Percentiles rank a stretch among this genome's conserved stretches.
Evolutionary conservation across 768 basidiomycete genomes (phyloP).

Genomic region (Amanita molliuscula): DNA sequence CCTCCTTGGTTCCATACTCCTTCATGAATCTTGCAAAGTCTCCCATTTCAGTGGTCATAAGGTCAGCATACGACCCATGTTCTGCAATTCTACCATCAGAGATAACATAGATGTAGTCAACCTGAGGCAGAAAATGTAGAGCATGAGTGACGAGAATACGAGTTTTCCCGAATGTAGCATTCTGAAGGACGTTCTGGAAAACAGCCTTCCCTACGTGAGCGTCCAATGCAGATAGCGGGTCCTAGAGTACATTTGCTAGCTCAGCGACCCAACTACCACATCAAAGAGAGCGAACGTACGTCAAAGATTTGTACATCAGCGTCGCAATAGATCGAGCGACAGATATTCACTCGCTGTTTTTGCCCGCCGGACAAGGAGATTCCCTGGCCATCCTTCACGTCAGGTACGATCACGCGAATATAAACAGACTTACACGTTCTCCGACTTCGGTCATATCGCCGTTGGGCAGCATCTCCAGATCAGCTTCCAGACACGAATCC

Average conservation of each 20-base stretch:
- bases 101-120: slow-evolving; percentile 79
- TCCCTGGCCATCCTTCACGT: slow-evolving; percentile 31
- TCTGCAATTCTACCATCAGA: slow-evolving; percentile 72
- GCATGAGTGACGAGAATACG: slow-evolving; percentile 88
- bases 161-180: slow-evolving; percentile 57
- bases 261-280: neutral
- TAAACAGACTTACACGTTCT: slow-evolving; percentile 35
- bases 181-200: slow-evolving; percentile 74
- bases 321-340: slow-evolving; percentile 78
- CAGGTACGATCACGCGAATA: neutral
- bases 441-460: slow-evolving; percentile 83
- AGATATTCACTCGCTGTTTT: slow-evolving; percentile 75
- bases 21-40: slow-evolving; percentile 59
- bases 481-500: slow-evolving; percentile 71
- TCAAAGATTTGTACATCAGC: slow-evolving; percentile 86
- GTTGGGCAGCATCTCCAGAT: slow-evolving; percentile 65
- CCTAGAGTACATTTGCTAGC: slow-evolving; percentile 28
- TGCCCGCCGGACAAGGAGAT: slow-evolving; percentile 82
- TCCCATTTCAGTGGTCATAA: slow-evolving; percentile 52
- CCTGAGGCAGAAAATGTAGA: slow-evolving; percentile 79
- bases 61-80: slow-evolving; percentile 65
- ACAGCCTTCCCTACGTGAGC: slow-evolving; percentile 86
- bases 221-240: slow-evolving; percentile 85
- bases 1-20: slow-evolving; percentile 69
- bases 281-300: slow-evolving; percentile 18